Percentiles rank a stretch among this genome's conserved stretches.
These are phyloP conservation scores for Calonectria pauciramosa DNA, from an alignment of 2,329 filamentous ascomycete genomes.

Conservation along the genomic window DNA sequence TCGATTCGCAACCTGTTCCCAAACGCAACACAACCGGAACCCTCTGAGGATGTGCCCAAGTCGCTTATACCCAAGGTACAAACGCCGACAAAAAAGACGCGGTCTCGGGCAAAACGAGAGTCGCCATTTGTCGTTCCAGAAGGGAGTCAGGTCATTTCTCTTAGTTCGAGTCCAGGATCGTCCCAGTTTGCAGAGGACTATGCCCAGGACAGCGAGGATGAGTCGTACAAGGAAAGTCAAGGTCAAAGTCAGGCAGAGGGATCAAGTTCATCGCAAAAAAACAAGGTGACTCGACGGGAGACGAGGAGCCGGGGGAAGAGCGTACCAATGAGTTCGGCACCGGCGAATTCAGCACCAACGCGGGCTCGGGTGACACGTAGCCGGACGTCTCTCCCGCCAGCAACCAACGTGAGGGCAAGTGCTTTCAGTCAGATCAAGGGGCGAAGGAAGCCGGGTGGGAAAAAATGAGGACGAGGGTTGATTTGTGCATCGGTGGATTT, in stretches of 20 bases:
- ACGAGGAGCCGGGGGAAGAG: conserved; percentile 40
- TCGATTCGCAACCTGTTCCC: conserved; percentile 48
- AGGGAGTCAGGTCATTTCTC: conserved; percentile 50
- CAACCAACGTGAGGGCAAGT: conserved; percentile 35
- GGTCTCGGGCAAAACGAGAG: conserved; percentile 29
- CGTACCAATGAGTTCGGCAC: conserved; percentile 21
- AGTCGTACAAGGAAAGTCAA: conserved; percentile 37
- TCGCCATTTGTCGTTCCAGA: conserved; percentile 45
- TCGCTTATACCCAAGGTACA: conserved; percentile 21
- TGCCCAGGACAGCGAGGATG: conserved; percentile 39
- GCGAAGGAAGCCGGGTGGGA: conserved; percentile 37
- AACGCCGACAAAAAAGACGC: conserved; percentile 27
- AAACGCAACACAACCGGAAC: conserved; percentile 49
- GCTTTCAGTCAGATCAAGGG: conserved; percentile 43
- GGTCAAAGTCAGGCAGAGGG: conserved; percentile 31
- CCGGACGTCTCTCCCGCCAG: conserved; percentile 36
- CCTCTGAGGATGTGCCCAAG: conserved; percentile 4
- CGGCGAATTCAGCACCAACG: background rate
- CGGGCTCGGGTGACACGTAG: conserved; percentile 20
- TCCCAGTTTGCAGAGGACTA: conserved; percentile 37
- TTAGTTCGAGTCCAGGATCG: conserved; percentile 47
- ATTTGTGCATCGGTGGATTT: background rate
- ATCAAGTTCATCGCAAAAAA: conserved; percentile 40
- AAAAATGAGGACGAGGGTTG: conserved; percentile 29
- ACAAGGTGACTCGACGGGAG: conserved; percentile 22